Percentiles rank a stretch among this genome's conserved stretches.
Conservation (phyloP, 192 early-diverging fungal genomes). For the Tieghemiomyces parasiticus region DNA sequence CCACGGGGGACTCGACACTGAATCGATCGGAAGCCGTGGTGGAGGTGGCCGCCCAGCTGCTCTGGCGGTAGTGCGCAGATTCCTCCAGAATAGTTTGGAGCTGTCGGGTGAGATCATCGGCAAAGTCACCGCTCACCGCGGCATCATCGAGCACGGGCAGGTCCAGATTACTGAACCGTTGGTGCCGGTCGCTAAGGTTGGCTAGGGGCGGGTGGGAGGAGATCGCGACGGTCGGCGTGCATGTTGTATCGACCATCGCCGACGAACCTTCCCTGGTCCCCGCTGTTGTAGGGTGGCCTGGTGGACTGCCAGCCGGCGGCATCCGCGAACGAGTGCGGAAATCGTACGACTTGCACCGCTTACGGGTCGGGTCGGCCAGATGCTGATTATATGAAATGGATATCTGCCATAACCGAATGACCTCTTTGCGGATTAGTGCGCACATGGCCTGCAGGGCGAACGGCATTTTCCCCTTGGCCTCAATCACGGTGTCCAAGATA, state of each 20-base stretch:
- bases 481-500: constrained; percentile 29
- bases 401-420: constrained; percentile 22
- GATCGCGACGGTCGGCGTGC: no score
- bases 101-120: background rate
- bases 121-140: constrained; percentile 4
- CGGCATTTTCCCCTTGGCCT: constrained; percentile 24
- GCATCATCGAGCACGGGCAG: background rate
- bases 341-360: constrained; percentile 13
- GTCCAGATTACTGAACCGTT: constrained; percentile 2
- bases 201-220: constrained; percentile 21
- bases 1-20: constrained; percentile 9
- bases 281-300: no score
- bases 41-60: constrained; percentile 10
- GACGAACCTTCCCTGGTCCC: no score
- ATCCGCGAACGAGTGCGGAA: constrained; percentile 21
- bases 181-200: constrained; percentile 23
- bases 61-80: background rate
- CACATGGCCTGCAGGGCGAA: constrained; percentile 26
- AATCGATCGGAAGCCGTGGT: background rate
- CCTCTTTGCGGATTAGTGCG: constrained; percentile 21
- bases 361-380: constrained; percentile 9
- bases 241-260: no score
- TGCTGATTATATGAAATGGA: constrained; percentile 11
- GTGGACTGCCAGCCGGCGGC: constrained; percentile 25
- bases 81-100: background rate